Conservation (phyloP, 2,329 filamentous ascomycete genomes). For the Trichoderma semiorbis region DNA sequence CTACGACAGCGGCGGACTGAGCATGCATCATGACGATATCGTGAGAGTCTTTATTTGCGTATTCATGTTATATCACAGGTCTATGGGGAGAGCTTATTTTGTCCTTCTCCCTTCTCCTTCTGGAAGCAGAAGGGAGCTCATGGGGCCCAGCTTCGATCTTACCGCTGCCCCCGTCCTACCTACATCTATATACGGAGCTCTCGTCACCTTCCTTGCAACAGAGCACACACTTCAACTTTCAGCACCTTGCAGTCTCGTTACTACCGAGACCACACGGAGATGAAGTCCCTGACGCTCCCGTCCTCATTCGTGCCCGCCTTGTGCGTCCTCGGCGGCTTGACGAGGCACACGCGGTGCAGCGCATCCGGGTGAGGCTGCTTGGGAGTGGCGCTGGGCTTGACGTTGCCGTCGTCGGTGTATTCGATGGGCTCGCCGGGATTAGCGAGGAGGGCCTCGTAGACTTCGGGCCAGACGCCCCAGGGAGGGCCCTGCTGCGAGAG, state of each 20-base stretch:
- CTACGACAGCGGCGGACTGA: constrained; percentile 5
- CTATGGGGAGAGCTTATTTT: not conserved
- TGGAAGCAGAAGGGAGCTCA: not conserved
- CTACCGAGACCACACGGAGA: constrained; percentile 50
- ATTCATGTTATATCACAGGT: not conserved
- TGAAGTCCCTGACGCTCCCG: constrained; percentile 48
- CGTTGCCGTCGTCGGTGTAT: constrained; percentile 49
- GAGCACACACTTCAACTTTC: not conserved
- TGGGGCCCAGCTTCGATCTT: not conserved
- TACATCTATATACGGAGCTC: not conserved
- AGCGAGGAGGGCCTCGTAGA: constrained; percentile 69
- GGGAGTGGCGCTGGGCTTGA: constrained; percentile 38
- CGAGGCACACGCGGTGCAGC: constrained; percentile 45
- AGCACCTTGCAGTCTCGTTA: not conserved
- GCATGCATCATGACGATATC: not conserved
- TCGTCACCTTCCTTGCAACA: not conserved
- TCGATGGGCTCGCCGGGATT: constrained; percentile 64
- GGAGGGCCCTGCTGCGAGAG: constrained; percentile 66
- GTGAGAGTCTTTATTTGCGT: not conserved
- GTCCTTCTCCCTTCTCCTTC: not conserved
- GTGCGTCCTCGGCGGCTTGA: constrained; percentile 51
- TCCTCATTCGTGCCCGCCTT: constrained; percentile 42
- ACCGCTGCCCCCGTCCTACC: not conserved
- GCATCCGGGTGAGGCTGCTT: constrained; percentile 30
- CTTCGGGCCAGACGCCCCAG: constrained; percentile 63